Percentiles rank a stretch among this genome's conserved stretches.
These are phyloP conservation scores for Lachancea sp. DNA, from an alignment of 805 yeast genomes.

Conservation along the genomic window DNA sequence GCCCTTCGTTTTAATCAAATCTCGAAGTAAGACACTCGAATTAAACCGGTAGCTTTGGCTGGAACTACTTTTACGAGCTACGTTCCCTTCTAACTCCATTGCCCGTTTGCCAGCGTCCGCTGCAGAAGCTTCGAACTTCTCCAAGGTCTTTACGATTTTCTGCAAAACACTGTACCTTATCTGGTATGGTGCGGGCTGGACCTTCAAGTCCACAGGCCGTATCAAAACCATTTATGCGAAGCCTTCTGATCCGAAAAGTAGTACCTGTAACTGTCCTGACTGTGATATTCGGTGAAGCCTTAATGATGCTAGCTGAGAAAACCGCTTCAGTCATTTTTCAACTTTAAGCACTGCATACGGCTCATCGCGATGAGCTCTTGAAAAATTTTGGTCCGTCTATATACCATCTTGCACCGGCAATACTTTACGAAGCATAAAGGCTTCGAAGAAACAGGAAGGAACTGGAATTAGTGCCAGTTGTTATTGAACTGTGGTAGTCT, in stretches of 20 bases:
- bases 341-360: neutral
- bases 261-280: neutral
- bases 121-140: conserved; percentile 11
- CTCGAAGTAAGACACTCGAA: conserved; percentile 28
- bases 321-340: no score
- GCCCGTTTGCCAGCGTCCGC: conserved; percentile 18
- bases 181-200: conserved; percentile 29
- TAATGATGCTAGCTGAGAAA: no score
- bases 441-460: neutral
- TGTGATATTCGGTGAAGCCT: neutral
- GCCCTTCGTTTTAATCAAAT: conserved; percentile 27
- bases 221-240: conserved; percentile 13
- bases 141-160: conserved; percentile 21
- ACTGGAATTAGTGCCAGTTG: neutral
- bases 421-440: no score
- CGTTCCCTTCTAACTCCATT: conserved; percentile 22
- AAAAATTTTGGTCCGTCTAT: conserved; percentile 8
- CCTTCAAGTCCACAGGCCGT: conserved; percentile 28
- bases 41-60: conserved; percentile 30
- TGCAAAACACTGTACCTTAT: conserved; percentile 29
- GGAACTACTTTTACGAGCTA: conserved; percentile 25
- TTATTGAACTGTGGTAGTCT: neutral
- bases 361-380: conserved; percentile 9
- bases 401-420: no score
- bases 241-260: no score